These are phyloP conservation scores for Copromyces sp. DNA, from an alignment of 495 filamentous ascomycete species.

Conservation along the genomic window DNA sequence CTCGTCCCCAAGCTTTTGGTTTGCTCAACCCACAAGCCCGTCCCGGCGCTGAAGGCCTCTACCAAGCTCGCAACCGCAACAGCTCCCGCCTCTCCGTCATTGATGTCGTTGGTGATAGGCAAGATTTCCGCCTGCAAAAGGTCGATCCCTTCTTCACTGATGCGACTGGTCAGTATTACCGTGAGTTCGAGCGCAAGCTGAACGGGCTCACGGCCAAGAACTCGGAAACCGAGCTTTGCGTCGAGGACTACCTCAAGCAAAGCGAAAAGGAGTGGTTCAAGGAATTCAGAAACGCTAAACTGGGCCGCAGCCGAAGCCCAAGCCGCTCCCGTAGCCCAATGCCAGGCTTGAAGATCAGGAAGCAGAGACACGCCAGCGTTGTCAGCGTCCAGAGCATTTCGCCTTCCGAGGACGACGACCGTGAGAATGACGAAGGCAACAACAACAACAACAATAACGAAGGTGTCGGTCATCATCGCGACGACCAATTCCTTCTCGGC, in stretches of 20 bases:
- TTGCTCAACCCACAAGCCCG: slow-evolving; percentile 11
- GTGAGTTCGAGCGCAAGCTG: slow-evolving; percentile 44
- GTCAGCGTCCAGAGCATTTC: slow-evolving; percentile 22
- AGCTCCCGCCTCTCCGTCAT: slow-evolving; percentile 16
- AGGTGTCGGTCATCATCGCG: slow-evolving; percentile 6
- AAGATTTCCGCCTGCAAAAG: slow-evolving; percentile 42
- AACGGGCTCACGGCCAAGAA: slow-evolving; percentile 43
- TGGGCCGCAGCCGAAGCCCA: slow-evolving; percentile 9
- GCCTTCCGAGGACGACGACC: slow-evolving; percentile 15
- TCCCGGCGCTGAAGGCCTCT: slow-evolving; percentile 10
- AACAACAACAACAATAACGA: slow-evolving; percentile 36
- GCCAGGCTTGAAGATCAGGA: slow-evolving; percentile 9
- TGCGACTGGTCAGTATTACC: slow-evolving; percentile 45
- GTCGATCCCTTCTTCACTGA: slow-evolving; percentile 59
- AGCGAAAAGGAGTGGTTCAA: slow-evolving; percentile 56
- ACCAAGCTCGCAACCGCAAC: slow-evolving; percentile 11
- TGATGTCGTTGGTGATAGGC: slow-evolving; percentile 10
- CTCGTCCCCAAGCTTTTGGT: slow-evolving; percentile 9
- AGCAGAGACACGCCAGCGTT: slow-evolving; percentile 17
- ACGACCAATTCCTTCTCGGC: slow-evolving; percentile 52
- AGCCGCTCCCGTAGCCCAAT: slow-evolving; percentile 10
- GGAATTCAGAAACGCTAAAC: slow-evolving; percentile 44
- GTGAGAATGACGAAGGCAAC: slow-evolving; percentile 14
- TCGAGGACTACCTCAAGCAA: slow-evolving; percentile 52
- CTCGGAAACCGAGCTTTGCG: slow-evolving; percentile 47